Conservation (phyloP, 1,284 basidiomycete genomes). For the Pascua sp. region DNA sequence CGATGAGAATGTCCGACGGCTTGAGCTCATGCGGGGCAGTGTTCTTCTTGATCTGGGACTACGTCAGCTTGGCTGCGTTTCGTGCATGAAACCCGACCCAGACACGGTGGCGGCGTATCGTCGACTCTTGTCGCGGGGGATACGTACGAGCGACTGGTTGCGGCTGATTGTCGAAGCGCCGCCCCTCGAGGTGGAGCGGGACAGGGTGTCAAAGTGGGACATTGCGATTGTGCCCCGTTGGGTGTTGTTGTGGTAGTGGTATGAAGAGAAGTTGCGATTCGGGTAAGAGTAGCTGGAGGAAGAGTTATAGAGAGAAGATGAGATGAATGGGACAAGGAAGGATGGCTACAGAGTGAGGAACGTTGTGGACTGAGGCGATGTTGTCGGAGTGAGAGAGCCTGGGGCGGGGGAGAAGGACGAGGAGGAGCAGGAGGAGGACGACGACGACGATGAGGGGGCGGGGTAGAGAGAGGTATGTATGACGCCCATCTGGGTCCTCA, state of each 20-base stretch:
- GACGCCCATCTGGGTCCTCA: too few species aligned
- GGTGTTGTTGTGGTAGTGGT: neutral
- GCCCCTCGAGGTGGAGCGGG: constrained; percentile 59
- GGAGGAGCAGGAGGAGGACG: neutral
- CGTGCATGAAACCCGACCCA: neutral
- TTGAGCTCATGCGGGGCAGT: constrained; percentile 83
- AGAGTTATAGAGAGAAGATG: constrained; percentile 2
- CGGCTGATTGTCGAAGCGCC: constrained; percentile 65
- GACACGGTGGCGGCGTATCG: neutral
- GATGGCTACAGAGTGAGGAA: too few species aligned
- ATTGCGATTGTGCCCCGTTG: constrained; percentile 21
- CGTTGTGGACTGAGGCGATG: too few species aligned
- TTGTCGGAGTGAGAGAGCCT: too few species aligned
- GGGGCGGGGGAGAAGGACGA: neutral
- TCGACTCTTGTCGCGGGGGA: neutral
- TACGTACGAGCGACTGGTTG: constrained; percentile 64
- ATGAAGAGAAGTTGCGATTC: neutral
- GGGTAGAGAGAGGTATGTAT: neutral
- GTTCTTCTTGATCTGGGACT: constrained; percentile 71
- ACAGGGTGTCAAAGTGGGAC: constrained; percentile 50
- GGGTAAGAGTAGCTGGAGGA: neutral
- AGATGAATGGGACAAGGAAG: neutral
- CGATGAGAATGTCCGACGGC: constrained; percentile 94
- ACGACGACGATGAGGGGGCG: neutral
- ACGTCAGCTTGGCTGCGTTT: too few species aligned